Base-by-base conservation (phyloP, 179 eudicot species). In the Amaranthus tricolor region DNA sequence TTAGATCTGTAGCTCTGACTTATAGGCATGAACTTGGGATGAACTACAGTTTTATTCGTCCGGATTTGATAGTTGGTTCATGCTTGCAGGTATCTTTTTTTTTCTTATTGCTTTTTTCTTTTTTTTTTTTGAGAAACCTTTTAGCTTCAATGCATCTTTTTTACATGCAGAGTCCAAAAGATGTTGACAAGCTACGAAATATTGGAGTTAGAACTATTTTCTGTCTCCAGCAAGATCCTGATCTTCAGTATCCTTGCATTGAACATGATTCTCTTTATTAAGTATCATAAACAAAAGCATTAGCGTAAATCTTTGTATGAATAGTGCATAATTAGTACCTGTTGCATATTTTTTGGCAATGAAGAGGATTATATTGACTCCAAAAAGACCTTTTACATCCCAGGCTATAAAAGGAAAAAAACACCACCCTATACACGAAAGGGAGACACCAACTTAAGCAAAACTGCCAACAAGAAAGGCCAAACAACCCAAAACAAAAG, bases 1-100 rank as follows among this genome's bases (percentile, higher is more conserved):
- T 50, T 48, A 57, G 62, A 71, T 66, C 40, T 75, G 78, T 90
- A 94, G 99, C 87, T 63, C 84, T 95, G 79, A 90, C 96, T 31
- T 95, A 95, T 79, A 88, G 95, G 87, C 99, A 95, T 79, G 99
- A 94, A 79, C 81, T 92, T 77, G 98, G 98, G 79, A 90, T 94
- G 83, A 93, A 95, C 80, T 95, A 90, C 83, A 89, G 81, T 85
- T 95, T 93, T 84, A 90, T 95, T 72, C 93, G 88, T 20, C 96
- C 97, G 47, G 97, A 95, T 80, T 80, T 95, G 79, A 95, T 95
- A 64, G 99, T 95, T 55, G 99, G 99, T 5, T 95, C 99, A 56
- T 95, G 99, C 83, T 85, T 95, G 66, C 98, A 94, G 97, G 98
- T 94, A 70, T 81, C 44, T 54, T 56, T 68, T 53, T 44, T 64